These are phyloP conservation scores for Atkinsonella hypoxylon DNA, from an alignment of 2,329 filamentous ascomycete species.

Conservation along the genomic window DNA sequence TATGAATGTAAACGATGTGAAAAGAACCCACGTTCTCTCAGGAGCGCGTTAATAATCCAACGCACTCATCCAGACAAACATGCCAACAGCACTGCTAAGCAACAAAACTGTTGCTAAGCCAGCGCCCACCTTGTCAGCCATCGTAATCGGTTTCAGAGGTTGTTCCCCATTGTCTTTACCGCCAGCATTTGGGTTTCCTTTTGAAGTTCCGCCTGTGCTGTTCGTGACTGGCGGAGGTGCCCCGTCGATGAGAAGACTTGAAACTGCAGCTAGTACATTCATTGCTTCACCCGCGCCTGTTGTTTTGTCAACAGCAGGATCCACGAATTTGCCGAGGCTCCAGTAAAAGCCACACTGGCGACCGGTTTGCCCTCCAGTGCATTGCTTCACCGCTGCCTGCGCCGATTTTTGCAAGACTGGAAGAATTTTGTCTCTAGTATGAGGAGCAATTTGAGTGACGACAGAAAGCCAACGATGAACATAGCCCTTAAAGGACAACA, in stretches of 20 bases:
- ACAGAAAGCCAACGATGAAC: slow-evolving; percentile 53
- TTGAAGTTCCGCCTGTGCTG: slow-evolving; percentile 36
- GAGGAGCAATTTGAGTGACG: slow-evolving; percentile 50
- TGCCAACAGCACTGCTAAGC: slow-evolving; percentile 26
- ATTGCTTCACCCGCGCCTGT: slow-evolving; percentile 47
- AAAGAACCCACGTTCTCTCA: not conserved
- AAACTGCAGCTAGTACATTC: slow-evolving; percentile 43
- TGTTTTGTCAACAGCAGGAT: slow-evolving; percentile 39
- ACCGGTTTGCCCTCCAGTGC: slow-evolving; percentile 44
- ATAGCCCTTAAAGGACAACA: slow-evolving; percentile 61
- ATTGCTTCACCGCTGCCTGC: slow-evolving; percentile 47
- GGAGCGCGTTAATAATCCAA: slow-evolving; percentile 14
- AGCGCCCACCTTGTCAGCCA: slow-evolving; percentile 35
- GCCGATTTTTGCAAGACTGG: slow-evolving; percentile 47
- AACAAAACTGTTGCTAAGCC: slow-evolving; percentile 35
- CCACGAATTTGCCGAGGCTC: slow-evolving; percentile 33
- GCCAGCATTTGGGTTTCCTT: slow-evolving; percentile 30
- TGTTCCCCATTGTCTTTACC: slow-evolving; percentile 18
- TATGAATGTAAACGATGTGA: not conserved
- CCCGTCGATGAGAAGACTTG: slow-evolving; percentile 32
- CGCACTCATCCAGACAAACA: slow-evolving; percentile 40
- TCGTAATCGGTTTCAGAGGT: slow-evolving; percentile 22
- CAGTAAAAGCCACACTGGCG: slow-evolving; percentile 55
- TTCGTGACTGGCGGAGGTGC: slow-evolving; percentile 31
- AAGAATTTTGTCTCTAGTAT: slow-evolving; percentile 40